phyloP scores from a whole-genome alignment of 169 alveolate genomes.

The Plasmodium chabaudi region DNA sequence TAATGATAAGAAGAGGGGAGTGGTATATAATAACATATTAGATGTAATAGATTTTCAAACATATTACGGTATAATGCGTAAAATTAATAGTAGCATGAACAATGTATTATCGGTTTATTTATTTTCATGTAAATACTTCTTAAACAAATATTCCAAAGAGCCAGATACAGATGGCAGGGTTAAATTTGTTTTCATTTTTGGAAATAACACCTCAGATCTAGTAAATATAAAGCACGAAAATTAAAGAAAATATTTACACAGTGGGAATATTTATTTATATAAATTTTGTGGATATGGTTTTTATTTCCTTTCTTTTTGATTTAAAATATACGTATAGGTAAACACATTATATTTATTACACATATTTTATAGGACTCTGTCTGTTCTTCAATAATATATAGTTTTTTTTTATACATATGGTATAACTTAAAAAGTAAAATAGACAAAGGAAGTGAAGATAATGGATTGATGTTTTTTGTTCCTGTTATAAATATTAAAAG shows the following conservation, averaged over 20 bases:
- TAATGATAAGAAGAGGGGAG: conserved; percentile 35
- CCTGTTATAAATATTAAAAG: conserved; percentile 75
- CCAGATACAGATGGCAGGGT: conserved; percentile 8
- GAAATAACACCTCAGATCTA: conserved; percentile 73
- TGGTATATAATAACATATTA: conserved; percentile 28
- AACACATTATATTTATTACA: not conserved
- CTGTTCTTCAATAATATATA: conserved; percentile 65
- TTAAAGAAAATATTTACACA: conserved; percentile 2
- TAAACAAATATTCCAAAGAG: conserved; percentile 41
- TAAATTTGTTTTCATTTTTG: conserved; percentile 65
- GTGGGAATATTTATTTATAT: not conserved
- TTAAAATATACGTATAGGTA: not conserved
- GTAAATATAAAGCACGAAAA: conserved; percentile 34
- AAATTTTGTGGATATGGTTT: not conserved
- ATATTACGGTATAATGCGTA: conserved; percentile 23
- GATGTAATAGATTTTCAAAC: conserved; percentile 47
- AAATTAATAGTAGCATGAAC: conserved; percentile 33
- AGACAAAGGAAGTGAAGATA: conserved; percentile 5
- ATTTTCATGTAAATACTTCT: conserved; percentile 57
- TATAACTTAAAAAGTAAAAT: conserved; percentile 44
- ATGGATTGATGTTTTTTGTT: conserved; percentile 45
- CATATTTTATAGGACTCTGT: conserved; percentile 61
- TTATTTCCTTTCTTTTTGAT: not conserved
- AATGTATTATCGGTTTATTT: conserved; percentile 45
- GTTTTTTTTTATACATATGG: conserved; percentile 75